Base-by-base conservation (phyloP, 2,329 filamentous ascomycete genomes). In the Scolecobasidium constrictum region DNA sequence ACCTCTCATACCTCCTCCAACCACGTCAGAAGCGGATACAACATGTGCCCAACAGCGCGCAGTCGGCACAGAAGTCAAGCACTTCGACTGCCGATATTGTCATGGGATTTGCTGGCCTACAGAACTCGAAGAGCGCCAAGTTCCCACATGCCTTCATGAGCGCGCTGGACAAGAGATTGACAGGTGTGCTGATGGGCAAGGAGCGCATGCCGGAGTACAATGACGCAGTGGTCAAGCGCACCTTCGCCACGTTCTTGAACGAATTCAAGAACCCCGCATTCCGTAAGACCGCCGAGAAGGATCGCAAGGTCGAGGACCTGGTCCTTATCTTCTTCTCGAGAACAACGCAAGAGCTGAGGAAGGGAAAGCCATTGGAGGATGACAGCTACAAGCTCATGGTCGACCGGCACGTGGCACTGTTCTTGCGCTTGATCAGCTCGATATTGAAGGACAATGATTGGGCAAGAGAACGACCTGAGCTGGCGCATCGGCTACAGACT, bases 291-390 rank as follows among this genome's bases (percentile, higher is more conserved):
- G 86, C 95, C 69, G 87, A 95, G 57, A 94, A 94, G 64, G 90
- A 95, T 61, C 77, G 90, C 48, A 81, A 90, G 56, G 81, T 94
- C 17, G 92, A 98, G 62, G 88, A 94, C 49, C 67, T 96, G 40
- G 78, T 98, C 40, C 72, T 98, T 52, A 95, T 96, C 49, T 96
- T 98, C 69, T 96, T 93, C 64, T 93, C 88, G 1, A 83, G 86
- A 49, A 88, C 92, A 5, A 94, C 86, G 36, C 93, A 94, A 60
- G 88, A 94, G 48, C 74, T 94, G 54, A 79, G 83, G 61, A 85
- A 86, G 59, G 75, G 82, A 42, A 84, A 84, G 61, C 63, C 75
- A 1, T 72, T 78, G 0, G 83, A 83, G 37, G 90, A 96, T 60
- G 86, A 94, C 58, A 76, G 77, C 42, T 95, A 86, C 84, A 94